Evolutionary conservation across 2,329 filamentous ascomycete species (phyloP), one percentile per base, ranked within the genome.

Genomic region (Fusarium solani-melongenae): DNA sequence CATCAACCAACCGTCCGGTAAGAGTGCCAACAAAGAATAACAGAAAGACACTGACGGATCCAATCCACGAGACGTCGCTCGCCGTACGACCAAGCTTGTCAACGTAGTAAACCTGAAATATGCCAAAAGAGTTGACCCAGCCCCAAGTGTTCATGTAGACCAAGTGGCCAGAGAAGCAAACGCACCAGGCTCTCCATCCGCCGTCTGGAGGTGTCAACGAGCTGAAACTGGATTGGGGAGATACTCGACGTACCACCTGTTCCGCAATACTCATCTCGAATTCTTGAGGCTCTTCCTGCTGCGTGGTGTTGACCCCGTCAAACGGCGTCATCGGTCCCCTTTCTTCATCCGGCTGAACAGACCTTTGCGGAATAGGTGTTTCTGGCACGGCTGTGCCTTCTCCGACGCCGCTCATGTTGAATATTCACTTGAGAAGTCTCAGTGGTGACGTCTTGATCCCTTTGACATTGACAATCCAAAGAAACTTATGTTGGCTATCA

Each of bases 121-220:
- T 81, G n/a, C 88, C 88, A 67, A 89, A 90, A 2, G 87, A 88
- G 79, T 86, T 88, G 72, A 88, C 84, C 72, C 86, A 84, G 36
- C 88, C 88, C 83, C 87, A 89, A 3, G 87, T 88, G 70, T 87
- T 87, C 82, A 86, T 85, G 51, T 88, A 82, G 20, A 86, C 81
- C 3, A 89, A 74, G 72, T 89, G 87, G 15, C 64, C 53, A 11
- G 65, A 62, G 46, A 73, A 17, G 10, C 69, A 58, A 3, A 75
- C 60, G 11, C 62, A 67, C 87, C 88, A 89, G 0, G 87, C 87
- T 24, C 79, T 74, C 59, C 78, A 74, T 1, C 88, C 88, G 4
- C 87, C 87, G 31, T 89, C 86, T 0, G 88, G 88, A 1, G 88
- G 86, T 22, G 87, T 86, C 0, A n/a, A 9, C 8, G 62, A 62